Percentiles rank a stretch among this genome's conserved stretches.
phyloP scores from a whole-genome alignment of 805 yeast genomes.

The Kockiozyma suomiensis region DNA sequence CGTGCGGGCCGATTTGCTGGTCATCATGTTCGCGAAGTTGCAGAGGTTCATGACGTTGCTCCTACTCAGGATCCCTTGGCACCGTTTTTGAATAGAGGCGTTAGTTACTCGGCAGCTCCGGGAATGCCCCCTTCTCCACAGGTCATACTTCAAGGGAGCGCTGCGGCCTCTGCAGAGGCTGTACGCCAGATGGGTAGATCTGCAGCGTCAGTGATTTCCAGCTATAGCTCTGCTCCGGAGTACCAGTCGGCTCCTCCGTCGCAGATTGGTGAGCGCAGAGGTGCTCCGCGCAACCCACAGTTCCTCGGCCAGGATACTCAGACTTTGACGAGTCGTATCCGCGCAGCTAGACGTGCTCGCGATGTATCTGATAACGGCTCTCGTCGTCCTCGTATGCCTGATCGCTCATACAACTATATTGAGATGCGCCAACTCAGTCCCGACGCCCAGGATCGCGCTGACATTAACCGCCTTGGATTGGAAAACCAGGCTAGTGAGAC shows the following conservation, averaged over 20 bases:
- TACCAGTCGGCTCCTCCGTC: conserved; percentile 17
- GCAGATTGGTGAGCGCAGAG: not conserved
- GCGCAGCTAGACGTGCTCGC: conserved; percentile 7
- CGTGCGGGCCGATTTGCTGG: conserved; percentile 10
- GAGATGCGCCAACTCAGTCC: conserved; percentile 31
- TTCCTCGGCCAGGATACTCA: conserved; percentile 15
- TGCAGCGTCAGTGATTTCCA: conserved; percentile 4
- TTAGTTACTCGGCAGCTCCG: conserved; percentile 15
- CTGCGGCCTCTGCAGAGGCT: not conserved
- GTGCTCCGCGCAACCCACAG: not conserved
- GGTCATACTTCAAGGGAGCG: conserved; percentile 12
- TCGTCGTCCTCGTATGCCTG: conserved; percentile 10
- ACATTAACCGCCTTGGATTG: conserved; percentile 26
- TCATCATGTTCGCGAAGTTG: conserved; percentile 16
- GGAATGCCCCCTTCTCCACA: conserved; percentile 29
- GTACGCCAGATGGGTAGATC: not conserved
- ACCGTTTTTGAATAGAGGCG: conserved; percentile 2
- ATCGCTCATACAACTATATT: conserved; percentile 16
- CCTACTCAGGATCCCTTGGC: conserved; percentile 27
- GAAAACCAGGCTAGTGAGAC: conserved; percentile 26
- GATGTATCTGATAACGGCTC: not conserved
- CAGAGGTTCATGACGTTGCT: conserved; percentile 21
- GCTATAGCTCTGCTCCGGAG: conserved; percentile 9
- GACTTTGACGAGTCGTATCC: conserved; percentile 12
- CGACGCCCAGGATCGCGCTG: conserved; percentile 32